These are phyloP conservation scores for Conringia planisiliqua DNA, from an alignment of 345 rosid species.

Conservation along the genomic window DNA sequence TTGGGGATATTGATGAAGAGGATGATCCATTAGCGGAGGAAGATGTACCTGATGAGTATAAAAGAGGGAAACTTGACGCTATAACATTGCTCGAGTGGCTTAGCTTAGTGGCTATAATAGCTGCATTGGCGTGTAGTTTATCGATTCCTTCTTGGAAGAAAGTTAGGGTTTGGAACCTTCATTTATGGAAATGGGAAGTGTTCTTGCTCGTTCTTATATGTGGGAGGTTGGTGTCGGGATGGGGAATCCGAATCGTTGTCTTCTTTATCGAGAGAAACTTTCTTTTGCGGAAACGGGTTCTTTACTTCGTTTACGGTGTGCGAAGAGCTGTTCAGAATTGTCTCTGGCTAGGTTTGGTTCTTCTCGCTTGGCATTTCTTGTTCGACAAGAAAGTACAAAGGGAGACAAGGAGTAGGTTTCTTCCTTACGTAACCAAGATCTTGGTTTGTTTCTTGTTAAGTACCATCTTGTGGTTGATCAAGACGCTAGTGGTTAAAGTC, in stretches of 20 bases:
- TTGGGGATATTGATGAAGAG: constrained; percentile 49
- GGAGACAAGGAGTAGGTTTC: constrained; percentile 32
- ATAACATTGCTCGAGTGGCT: constrained; percentile 65
- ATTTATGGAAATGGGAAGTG: constrained; percentile 88
- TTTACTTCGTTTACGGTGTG: constrained; percentile 84
- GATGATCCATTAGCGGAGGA: constrained; percentile 65
- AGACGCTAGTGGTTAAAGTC: constrained; percentile 78
- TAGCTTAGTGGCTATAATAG: constrained; percentile 51
- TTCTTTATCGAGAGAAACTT: constrained; percentile 82
- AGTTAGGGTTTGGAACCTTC: constrained; percentile 46
- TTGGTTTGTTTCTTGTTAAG: constrained; percentile 64
- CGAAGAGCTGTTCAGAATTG: constrained; percentile 83
- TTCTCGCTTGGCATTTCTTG: constrained; percentile 68
- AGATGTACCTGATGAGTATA: constrained; percentile 74
- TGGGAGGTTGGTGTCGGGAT: constrained; percentile 81
- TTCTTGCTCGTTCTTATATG: constrained; percentile 72
- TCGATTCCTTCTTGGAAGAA: constrained; percentile 35
- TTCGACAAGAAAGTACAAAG: constrained; percentile 53
- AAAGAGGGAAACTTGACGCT: constrained; percentile 33
- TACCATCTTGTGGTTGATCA: constrained; percentile 71
- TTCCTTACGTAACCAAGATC: constrained; percentile 57
- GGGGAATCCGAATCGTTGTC: constrained; percentile 76
- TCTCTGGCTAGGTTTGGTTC: constrained; percentile 69
- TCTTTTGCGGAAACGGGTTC: constrained; percentile 57
- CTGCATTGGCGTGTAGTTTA: constrained; percentile 51